A percentile compares a stretch with the other conserved stretches of the same genome.
These are phyloP conservation scores for Verticillium nubilum DNA, from an alignment of 2,329 filamentous ascomycete genomes.

Conservation along the genomic window DNA sequence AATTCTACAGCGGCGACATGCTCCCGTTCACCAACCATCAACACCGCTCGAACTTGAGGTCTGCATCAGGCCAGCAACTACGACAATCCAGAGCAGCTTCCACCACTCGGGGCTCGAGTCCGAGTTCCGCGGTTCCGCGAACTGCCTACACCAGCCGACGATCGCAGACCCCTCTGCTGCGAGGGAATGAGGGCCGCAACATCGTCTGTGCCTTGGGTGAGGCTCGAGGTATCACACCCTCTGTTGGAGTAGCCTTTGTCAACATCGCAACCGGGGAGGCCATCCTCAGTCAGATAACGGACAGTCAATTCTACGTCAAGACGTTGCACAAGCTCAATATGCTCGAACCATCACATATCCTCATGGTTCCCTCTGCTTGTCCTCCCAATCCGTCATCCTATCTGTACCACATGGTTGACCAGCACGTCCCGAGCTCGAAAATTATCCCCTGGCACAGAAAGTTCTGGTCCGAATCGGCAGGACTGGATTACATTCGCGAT, in stretches of 20 bases:
- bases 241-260: constrained; percentile 80
- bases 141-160: constrained; percentile 36
- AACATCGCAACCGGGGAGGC: constrained; percentile 82
- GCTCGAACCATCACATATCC: constrained; percentile 71
- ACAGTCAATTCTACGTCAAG: constrained; percentile 85
- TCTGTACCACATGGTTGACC: constrained; percentile 67
- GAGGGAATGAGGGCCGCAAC: constrained; percentile 52
- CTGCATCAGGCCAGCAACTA: not conserved
- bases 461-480: constrained; percentile 76
- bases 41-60: not conserved
- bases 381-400: constrained; percentile 64
- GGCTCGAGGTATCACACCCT: constrained; percentile 78
- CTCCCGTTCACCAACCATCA: not conserved
- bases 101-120: not conserved
- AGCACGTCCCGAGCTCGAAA: constrained; percentile 59
- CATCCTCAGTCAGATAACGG: constrained; percentile 83
- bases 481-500: constrained; percentile 70
- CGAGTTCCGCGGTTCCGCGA: constrained; percentile 23
- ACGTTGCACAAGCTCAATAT: constrained; percentile 83
- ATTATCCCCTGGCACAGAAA: constrained; percentile 66
- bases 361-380: constrained; percentile 69
- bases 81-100: not conserved
- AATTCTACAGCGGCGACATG: not conserved
- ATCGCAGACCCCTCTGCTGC: constrained; percentile 35
- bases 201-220: constrained; percentile 87